Percentiles rank a stretch among this genome's conserved stretches.
Evolutionary conservation across 2,329 filamentous ascomycete genomes (phyloP).

Genomic region (Neonectria neomacrospora): DNA sequence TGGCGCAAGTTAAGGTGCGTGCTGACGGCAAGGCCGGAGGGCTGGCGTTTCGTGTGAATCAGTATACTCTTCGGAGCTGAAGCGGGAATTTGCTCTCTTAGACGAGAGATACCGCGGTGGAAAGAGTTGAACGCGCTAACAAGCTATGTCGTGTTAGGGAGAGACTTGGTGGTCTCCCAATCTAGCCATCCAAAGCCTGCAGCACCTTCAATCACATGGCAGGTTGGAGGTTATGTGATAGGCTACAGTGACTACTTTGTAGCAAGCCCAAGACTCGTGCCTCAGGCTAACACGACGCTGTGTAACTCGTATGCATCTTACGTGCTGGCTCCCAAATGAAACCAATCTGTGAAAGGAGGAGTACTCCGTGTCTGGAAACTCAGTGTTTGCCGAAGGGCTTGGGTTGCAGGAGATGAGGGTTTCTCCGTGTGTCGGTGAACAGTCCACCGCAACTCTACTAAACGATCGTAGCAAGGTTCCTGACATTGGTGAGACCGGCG

Average conservation of each 20-base stretch:
- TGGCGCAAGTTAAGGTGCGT: background rate
- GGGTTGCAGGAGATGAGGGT: no score
- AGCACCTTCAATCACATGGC: background rate
- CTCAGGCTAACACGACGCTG: background rate
- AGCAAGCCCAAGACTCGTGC: background rate
- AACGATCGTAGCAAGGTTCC: no score
- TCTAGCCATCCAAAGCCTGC: background rate
- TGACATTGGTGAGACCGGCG: no score
- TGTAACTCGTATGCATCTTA: background rate
- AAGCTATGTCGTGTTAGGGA: background rate
- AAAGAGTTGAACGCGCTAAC: background rate
- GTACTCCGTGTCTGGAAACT: no score
- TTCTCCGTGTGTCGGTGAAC: no score
- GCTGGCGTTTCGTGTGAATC: background rate
- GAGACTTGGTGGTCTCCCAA: background rate
- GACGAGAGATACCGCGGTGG: no score
- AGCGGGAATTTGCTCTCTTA: no score
- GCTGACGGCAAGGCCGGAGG: background rate
- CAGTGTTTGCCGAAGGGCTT: no score
- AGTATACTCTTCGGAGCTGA: background rate
- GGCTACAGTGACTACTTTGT: background rate
- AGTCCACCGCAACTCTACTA: no score
- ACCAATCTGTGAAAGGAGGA: background rate
- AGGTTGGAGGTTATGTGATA: background rate
- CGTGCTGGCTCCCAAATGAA: background rate